These are phyloP conservation scores for Blastosporella zonata DNA, from an alignment of 1,284 basidiomycete species.

Conservation along the genomic window DNA sequence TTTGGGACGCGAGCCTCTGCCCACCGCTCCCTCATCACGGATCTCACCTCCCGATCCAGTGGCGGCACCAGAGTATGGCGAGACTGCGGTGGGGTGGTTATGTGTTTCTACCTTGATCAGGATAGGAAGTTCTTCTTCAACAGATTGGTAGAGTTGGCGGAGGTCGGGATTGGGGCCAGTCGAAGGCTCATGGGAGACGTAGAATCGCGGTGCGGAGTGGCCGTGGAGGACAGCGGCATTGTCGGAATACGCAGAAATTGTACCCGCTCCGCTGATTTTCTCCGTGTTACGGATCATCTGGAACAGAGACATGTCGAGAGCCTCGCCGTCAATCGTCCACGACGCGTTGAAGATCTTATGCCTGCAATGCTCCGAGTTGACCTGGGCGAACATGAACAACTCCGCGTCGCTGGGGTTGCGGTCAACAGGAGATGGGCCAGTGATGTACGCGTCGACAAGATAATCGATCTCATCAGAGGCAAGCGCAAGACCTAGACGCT, in stretches of 20 bases:
- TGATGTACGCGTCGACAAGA: conserved; percentile 85
- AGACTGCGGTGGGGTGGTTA: conserved; percentile 98
- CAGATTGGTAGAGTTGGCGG: conserved; percentile 51
- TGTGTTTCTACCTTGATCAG: conserved; percentile 99
- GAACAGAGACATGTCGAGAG: conserved; percentile 83
- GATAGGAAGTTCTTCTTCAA: conserved; percentile 80
- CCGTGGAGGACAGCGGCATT: conserved; percentile 96
- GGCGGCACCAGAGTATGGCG: conserved; percentile 95
- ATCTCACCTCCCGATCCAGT: conserved; percentile 99
- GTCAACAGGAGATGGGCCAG: conserved; percentile 57
- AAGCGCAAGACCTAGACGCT: conserved; percentile 86
- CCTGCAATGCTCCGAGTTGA: conserved; percentile 99
- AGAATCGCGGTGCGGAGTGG: conserved; percentile 77
- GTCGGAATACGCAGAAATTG: conserved; percentile 97
- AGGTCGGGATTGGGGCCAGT: conserved; percentile 32
- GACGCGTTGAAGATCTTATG: conserved; percentile 99
- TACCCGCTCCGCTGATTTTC: conserved; percentile 69
- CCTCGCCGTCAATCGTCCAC: conserved; percentile 83
- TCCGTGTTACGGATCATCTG: conserved; percentile 99
- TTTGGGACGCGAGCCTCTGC: conserved; percentile 94
- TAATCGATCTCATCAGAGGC: conserved; percentile 91
- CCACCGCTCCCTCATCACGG: conserved; percentile 95
- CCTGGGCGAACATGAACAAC: conserved; percentile 99
- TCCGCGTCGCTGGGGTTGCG: conserved; percentile 96
- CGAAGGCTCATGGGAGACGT: conserved; percentile 42